phyloP scores from a whole-genome alignment of 371 early-diverging fungal species.

The Mucor lusitanicus region DNA sequence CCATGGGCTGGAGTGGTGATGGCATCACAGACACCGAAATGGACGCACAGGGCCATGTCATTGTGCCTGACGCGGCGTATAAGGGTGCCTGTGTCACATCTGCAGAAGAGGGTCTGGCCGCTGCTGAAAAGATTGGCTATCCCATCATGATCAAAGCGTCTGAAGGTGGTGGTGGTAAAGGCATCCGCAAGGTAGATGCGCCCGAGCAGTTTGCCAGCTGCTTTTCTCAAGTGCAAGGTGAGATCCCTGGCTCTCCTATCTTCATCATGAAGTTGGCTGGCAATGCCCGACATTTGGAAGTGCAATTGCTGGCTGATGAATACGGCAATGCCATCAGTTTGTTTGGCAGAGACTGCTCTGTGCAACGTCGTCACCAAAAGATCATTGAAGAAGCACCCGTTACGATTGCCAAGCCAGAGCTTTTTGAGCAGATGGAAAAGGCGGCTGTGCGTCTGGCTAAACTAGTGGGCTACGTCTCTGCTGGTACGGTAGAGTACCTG shows the following conservation, averaged over 20 bases:
- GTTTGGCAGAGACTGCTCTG: conserved; percentile 98
- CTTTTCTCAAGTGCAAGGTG: conserved; percentile 87
- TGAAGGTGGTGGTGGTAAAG: conserved; percentile 99
- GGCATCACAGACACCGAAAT: conserved; percentile 72
- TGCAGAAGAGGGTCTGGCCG: conserved; percentile 75
- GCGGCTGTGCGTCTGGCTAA: conserved; percentile 94
- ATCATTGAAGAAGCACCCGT: conserved; percentile 97
- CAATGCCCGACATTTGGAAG: conserved; percentile 96
- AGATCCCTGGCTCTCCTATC: conserved; percentile 97
- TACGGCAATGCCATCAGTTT: conserved; percentile 97
- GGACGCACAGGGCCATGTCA: conserved; percentile 71
- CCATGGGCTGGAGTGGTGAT: conserved; percentile 94
- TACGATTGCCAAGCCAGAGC: conserved; percentile 83
- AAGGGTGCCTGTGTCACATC: conserved; percentile 77
- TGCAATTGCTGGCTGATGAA: conserved; percentile 95
- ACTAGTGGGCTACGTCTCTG: conserved; percentile 93
- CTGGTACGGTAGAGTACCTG: conserved; percentile 98
- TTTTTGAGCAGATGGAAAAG: conserved; percentile 91
- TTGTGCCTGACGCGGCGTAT: conserved; percentile 83
- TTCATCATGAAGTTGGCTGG: conserved; percentile 97
- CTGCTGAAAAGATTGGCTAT: conserved; percentile 90
- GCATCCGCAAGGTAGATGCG: conserved; percentile 90
- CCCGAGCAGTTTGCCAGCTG: conserved; percentile 66
- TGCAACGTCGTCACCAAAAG: conserved; percentile 98
- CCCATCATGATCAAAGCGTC: conserved; percentile 99